Percentiles rank a stretch among this genome's conserved stretches.
Evolutionary conservation across 2,329 filamentous ascomycete genomes (phyloP).

Genomic region (Phialophora expanda): DNA sequence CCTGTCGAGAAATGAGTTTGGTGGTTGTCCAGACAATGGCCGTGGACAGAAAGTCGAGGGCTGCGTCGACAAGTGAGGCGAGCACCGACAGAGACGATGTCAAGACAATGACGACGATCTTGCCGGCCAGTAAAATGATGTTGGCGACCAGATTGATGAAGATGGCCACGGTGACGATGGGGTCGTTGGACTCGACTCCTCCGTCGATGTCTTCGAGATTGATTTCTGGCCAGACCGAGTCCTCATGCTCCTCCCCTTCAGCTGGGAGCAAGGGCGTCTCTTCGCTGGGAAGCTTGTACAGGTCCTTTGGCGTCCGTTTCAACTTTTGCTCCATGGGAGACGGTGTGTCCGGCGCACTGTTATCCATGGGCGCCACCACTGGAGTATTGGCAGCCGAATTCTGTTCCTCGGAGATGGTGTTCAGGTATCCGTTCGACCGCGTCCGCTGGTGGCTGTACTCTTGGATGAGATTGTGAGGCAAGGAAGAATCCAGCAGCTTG

Average conservation of each 20-base stretch:
- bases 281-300: constrained; percentile 76
- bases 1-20: constrained; percentile 72
- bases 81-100: constrained; percentile 80
- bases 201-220: constrained; percentile 49
- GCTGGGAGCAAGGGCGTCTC: constrained; percentile 67
- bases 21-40: constrained; percentile 82
- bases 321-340: constrained; percentile 53
- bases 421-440: constrained; percentile 60
- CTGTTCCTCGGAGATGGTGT: constrained; percentile 76
- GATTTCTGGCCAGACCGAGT: constrained; percentile 52
- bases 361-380: constrained; percentile 16
- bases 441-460: constrained; percentile 70
- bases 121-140: constrained; percentile 72
- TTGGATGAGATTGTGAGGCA: constrained; percentile 89
- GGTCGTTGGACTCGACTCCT: constrained; percentile 70
- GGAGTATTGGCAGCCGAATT: constrained; percentile 43
- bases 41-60: constrained; percentile 79
- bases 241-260: constrained; percentile 33
- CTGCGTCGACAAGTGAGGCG: constrained; percentile 77
- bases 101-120: constrained; percentile 75
- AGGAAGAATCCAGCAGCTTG: constrained; percentile 82
- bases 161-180: constrained; percentile 83
- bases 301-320: constrained; percentile 81
- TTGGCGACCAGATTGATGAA: constrained; percentile 85
- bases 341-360: constrained; percentile 32